Evolutionary conservation across 768 basidiomycete genomes (phyloP), one percentile per base, ranked within the genome.

Genomic region (Mycena galopus): DNA sequence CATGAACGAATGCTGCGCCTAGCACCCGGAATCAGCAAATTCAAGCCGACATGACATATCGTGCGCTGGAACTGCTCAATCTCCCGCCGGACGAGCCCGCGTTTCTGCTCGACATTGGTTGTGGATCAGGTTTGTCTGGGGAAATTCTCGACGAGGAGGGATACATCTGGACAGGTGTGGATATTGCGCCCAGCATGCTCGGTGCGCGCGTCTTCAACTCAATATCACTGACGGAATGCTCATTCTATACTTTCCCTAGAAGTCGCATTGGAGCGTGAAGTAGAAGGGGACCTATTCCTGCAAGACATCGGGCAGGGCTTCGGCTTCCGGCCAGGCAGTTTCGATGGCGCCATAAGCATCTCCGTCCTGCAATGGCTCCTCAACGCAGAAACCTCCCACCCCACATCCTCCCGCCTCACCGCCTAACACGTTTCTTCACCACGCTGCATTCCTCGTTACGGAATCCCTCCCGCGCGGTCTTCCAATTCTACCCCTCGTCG

Each of bases 321-420:
- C 78, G 96, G 97, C 9, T 99, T 98, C 82, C 89, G 98, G 47
- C 95, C 98, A 67, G 98, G 97, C 71, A 94, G 94, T 73, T 99
- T 99, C 80, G 98, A 99, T 80, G 98, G 97, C 47, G 97, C 96
- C 8, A 99, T 99, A 78, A 99, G 97, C 79, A 94, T 99, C 77
- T 99, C 98, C 29, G 97, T 98, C n/a, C 86, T 99, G 7, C 98
- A 99, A 84, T 99, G 98, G 98, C 87, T 99, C 4, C 88, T 98
- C 69, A 99, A 98, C 81, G 97, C 97, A 29, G 98, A 99, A 81
- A 94, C 96, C 32, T 92, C 96, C 7, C 93, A 92, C 79, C 94
- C 90, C 67, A 96, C 92, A 57, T 97, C 95, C 68, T 97, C 95
- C 97, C 92, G 19, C 96, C 92, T 14, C 95, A 93, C 81, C 94